Base-by-base conservation (phyloP, 768 basidiomycete species). In the Lactarius evosmus region DNA sequence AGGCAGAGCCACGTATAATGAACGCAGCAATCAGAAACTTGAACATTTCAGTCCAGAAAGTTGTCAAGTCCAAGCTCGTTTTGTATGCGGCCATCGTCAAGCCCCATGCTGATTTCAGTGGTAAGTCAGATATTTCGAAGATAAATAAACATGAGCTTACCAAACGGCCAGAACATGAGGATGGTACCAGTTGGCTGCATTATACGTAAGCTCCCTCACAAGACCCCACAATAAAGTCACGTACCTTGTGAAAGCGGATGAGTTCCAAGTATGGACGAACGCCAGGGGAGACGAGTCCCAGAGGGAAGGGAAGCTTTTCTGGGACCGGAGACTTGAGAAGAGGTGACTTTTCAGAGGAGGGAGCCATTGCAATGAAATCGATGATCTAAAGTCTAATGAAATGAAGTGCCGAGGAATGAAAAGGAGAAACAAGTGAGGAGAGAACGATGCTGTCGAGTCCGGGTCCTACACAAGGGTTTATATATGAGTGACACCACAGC, bases 1-100 rank as follows among this genome's bases (percentile, higher is more conserved):
- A 71, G n/a, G 62, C 69, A 19, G 70, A 70, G 50, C 67, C 70
- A 51, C 70, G 71, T 6, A 66, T 56, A 19, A 68, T 8, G 32
- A 63, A 56, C 12, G 65, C 54, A 8, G 69, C 50, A 2, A 59
- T 40, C 36, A 61, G 49, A 51, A 54, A 62, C 57, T 46, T 62
- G 38, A 44, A 62, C 58, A 60, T 56, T 44, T 62, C 59, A 32
- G 27, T 46, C 53, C 52, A 68, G 40, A 59, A 68, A n/a, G 59
- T 67, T 19, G 19, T 25, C 32, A 68, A 33, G 25, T 61, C 60
- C 41, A 68, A 33, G 44, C 66, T 52, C 27, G 53, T 59, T 12
- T 58, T 32, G 34, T 64, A 68, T 8, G 70, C 70, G 14, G 61
- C 63, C 69, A 71, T 62, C 4, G 66, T 67, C 27, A 71, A 33